Evolutionary conservation across 1,284 basidiomycete species (phyloP), one percentile per base, ranked within the genome.

Genomic region (Vanrija sp.): DNA sequence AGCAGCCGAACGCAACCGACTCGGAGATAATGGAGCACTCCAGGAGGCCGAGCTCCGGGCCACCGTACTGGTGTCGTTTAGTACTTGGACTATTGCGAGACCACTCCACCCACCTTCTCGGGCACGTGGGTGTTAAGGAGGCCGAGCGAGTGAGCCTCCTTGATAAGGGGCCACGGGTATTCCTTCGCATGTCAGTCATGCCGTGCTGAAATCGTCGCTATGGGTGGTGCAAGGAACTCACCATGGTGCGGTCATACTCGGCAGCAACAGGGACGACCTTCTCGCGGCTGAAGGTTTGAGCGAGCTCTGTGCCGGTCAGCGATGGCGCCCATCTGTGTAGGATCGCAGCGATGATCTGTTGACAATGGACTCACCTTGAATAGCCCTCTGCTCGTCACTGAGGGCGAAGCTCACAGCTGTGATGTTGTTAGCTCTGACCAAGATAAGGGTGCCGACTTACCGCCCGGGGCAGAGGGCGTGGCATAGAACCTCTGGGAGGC

Each of bases 121-220:
- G 78, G 78, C 3, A 80, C 69, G 60, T 79, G 78, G 0, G 77
- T 75, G 62, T 79, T 79, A 47, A 79, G 54, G 9, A 80, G 61
- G 14, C 79, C 79, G 4, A 76, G 66, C 8, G 67, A 67, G 59
- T 80, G 79, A 3, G 79, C 79, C 61, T 79, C 78, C 66, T 81
- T 80, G 67, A 82, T 72, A 35, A 82, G 68, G 22, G 77, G 75
- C 77, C 78, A 80, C 4, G 81, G 81, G 64, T 81, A 82, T 62
- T 60, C 73, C 76, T 77, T 22, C 6, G 14, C 41, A 8, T 9
- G 45, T 27, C 18, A 23, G 45, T 12, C 20, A 19, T 18, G 20
- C 31, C 8, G 12, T 9, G 22, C 12, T n/a, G n/a, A n/a, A n/a
- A n/a, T n/a, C n/a, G n/a, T n/a, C n/a, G n/a, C n/a, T n/a, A n/a